Evolutionary conservation across 192 early-diverging fungal species (phyloP), one percentile per base, ranked within the genome.

Genomic region (Entomortierella chlamydospora): DNA sequence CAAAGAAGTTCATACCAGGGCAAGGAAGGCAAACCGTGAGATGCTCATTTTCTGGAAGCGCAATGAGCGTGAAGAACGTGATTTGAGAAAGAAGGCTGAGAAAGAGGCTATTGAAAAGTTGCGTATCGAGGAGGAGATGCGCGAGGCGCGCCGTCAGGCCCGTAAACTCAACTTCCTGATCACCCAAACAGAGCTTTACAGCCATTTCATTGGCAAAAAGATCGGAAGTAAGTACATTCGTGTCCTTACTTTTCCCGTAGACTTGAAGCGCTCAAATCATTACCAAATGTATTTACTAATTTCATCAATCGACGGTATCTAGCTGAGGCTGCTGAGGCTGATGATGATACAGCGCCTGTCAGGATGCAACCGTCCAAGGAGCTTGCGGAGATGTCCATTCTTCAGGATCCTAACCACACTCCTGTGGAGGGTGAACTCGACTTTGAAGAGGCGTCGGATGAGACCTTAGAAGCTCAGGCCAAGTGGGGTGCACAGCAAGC

Each of bases 141-240:
- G 95, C 37, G 95, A 97, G 63, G 86, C 89, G 7, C 84, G 90
- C 39, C 87, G 95, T 47, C 95, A 97, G 73, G 90, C 90, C 11
- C 88, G 95, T 57, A 97, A 97, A 73, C 88, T 97, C 58, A 95
- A 97, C 73, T 97, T 97, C 68, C 84, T 97, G 66, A 95, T 97
- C 55, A 91, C 93, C 0, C 95, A 97, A 70, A 97, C 95, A 0
- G 95, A 97, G 65, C 87, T 97, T 11, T 97, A 94, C 81, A 94
- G 92, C 58, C 95, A 96, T 83, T 97, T 97, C 84, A 90, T 96
- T 53, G 94, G 93, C 60, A 90, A 90, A 64, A 96, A 95, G 73
- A 91, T 94, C 33, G 79, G 73, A 57, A 81, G 77, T 83, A 83
- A 26, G 82, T 65, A 17, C 22, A 61, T 10, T 56, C 22, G 37